Conservation (phyloP, 164 flowering plant genomes). For the grape (Vitis vinifera) region DNA sequence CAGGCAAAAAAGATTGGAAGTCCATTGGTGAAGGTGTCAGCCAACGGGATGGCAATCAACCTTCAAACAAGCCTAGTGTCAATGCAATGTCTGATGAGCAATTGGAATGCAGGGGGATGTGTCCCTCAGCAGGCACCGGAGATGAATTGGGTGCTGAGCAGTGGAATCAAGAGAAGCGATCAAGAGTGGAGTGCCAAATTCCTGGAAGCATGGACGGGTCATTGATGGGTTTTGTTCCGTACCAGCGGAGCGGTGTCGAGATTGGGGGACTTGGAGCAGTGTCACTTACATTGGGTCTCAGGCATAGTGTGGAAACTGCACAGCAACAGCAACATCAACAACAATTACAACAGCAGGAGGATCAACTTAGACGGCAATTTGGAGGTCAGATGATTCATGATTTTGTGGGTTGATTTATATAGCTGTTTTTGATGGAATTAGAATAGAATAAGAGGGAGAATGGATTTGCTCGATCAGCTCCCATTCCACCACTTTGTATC, state of each 20-base stretch:
- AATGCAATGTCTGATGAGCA: slow-evolving; percentile 19
- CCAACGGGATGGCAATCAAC: slow-evolving; percentile 7
- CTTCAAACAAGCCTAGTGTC: slow-evolving; percentile 13
- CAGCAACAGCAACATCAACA: slow-evolving; percentile 29
- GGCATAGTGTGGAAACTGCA: slow-evolving; percentile 50
- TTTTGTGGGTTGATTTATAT: slow-evolving; percentile 43
- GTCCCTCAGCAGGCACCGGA: slow-evolving; percentile 9
- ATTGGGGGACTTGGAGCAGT: slow-evolving; percentile 61
- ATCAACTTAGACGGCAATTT: slow-evolving; percentile 39
- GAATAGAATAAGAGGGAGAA: not conserved
- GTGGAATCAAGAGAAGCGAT: slow-evolving; percentile 55
- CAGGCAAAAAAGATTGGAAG: slow-evolving; percentile 18
- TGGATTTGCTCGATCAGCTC: not conserved
- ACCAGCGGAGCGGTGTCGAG: slow-evolving; percentile 42
- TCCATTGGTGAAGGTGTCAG: slow-evolving; percentile 6
- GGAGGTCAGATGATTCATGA: slow-evolving; percentile 62
- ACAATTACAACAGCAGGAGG: slow-evolving; percentile 33
- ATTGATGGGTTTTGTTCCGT: slow-evolving; percentile 46
- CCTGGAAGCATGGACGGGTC: slow-evolving; percentile 36
- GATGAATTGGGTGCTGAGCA: slow-evolving; percentile 18
- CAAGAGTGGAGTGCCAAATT: slow-evolving; percentile 40
- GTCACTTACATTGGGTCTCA: slow-evolving; percentile 75
- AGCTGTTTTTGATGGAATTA: not conserved
- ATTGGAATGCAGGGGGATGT: slow-evolving; percentile 16
- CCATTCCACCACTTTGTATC: not conserved